Evolutionary conservation across 2,329 filamentous ascomycete species (phyloP).

Genomic region (Spiromastix sp.): DNA sequence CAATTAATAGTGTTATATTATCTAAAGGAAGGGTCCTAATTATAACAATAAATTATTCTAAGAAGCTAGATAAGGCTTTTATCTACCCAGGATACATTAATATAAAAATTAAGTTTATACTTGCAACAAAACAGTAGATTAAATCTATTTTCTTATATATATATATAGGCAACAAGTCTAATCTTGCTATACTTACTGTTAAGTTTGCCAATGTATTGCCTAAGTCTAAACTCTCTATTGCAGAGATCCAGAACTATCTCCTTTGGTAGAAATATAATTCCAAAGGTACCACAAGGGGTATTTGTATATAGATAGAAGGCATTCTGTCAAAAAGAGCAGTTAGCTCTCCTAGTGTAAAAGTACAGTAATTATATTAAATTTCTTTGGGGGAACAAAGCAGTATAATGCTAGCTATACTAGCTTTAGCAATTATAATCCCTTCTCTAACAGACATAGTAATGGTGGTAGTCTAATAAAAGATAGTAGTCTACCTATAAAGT

Average conservation of each 20-base stretch:
- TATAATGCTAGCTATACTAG: too few relatives aligned
- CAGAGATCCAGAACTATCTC: slow-evolving; percentile 32
- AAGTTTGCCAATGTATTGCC: slow-evolving; percentile 24
- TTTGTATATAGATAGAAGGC: too few relatives aligned
- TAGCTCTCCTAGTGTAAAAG: too few relatives aligned
- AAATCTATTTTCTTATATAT: background rate
- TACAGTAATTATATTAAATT: too few relatives aligned
- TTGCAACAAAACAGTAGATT: background rate
- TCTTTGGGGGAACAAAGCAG: too few relatives aligned
- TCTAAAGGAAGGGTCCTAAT: slow-evolving; percentile 61
- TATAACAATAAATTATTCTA: slow-evolving; percentile 61
- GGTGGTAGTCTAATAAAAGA: too few relatives aligned
- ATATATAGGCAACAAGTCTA: background rate
- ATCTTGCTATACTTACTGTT: slow-evolving; percentile 12
- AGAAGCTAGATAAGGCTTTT: slow-evolving; percentile 54
- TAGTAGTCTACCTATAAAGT: too few relatives aligned
- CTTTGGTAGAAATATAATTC: slow-evolving; percentile 27
- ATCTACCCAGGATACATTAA: slow-evolving; percentile 59
- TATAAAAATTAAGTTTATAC: slow-evolving; percentile 40
- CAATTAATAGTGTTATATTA: slow-evolving; percentile 59
- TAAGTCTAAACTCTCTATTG: slow-evolving; percentile 24
- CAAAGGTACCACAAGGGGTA: too few relatives aligned
- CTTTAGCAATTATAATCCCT: too few relatives aligned
- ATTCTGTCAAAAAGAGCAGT: too few relatives aligned
- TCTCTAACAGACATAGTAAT: too few relatives aligned